These are phyloP conservation scores for Pyrenochaeta sp. DNA, from an alignment of 2,329 filamentous ascomycete genomes.

Conservation along the genomic window DNA sequence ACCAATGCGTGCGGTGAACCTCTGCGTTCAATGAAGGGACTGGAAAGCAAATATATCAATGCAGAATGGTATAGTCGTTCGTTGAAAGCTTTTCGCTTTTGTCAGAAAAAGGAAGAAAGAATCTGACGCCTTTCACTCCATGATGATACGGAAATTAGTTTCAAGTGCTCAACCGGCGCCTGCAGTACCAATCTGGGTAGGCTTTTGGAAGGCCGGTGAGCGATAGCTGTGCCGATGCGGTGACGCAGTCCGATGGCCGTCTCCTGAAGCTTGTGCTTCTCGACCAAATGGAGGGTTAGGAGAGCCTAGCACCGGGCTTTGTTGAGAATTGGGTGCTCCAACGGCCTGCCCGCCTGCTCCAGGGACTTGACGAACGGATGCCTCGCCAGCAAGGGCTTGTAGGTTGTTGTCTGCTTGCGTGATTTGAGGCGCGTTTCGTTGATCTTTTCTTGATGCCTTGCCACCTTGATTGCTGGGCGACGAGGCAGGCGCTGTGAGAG, in stretches of 20 bases:
- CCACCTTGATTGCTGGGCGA: constrained; percentile 45
- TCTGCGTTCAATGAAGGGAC: constrained; percentile 1
- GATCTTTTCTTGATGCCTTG: constrained; percentile 63
- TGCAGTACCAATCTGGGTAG: constrained; percentile 47
- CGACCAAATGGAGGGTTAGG: constrained; percentile 47
- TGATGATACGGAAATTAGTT: constrained; percentile 19
- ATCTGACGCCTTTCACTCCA: constrained; percentile 37
- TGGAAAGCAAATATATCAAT: not conserved
- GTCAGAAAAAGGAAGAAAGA: constrained; percentile 19
- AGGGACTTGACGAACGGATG: constrained; percentile 78
- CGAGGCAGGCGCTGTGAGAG: constrained; percentile 62
- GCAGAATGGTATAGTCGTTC: constrained; percentile 21
- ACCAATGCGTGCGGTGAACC: constrained; percentile 14
- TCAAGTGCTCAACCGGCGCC: constrained; percentile 39
- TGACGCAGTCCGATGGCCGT: constrained; percentile 46
- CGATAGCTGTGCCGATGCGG: constrained; percentile 51
- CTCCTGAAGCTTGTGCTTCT: constrained; percentile 42
- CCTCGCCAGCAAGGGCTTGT: constrained; percentile 82
- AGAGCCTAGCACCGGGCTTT: constrained; percentile 39
- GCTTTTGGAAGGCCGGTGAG: constrained; percentile 47
- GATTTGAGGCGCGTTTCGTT: constrained; percentile 62
- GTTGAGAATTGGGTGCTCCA: constrained; percentile 29
- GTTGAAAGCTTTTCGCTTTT: constrained; percentile 18
- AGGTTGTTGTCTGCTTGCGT: constrained; percentile 89
- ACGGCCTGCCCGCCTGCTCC: constrained; percentile 32